Conservation (phyloP, 2,329 filamentous ascomycete species). For the Pseudocercospora crystallina region DNA sequence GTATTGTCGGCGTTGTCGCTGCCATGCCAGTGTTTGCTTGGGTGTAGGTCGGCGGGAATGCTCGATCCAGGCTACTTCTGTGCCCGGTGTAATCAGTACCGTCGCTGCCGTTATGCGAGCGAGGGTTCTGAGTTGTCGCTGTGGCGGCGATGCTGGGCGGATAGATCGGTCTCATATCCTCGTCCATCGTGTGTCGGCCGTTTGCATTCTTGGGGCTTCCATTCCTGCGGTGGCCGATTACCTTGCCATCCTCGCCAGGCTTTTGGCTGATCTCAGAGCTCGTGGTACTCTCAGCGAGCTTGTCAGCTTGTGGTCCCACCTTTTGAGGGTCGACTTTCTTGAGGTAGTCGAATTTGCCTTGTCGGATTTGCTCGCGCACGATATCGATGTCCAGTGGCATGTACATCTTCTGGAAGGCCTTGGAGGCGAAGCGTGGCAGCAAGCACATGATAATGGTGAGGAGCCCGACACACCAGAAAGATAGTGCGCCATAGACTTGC, state of each 20-base stretch:
- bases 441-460: conserved; percentile 79
- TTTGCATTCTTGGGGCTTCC: conserved; percentile 6
- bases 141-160: conserved; percentile 82
- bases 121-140: conserved; percentile 72
- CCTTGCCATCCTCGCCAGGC: conserved; percentile 9
- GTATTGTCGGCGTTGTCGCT: conserved; percentile 25
- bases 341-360: conserved; percentile 78
- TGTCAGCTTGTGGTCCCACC: conserved; percentile 44
- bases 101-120: conserved; percentile 88
- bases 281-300: conserved; percentile 53
- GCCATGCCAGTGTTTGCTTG: conserved; percentile 8
- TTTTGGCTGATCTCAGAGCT: conserved; percentile 53
- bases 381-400: conserved; percentile 92
- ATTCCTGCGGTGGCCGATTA: conserved; percentile 46
- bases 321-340: conserved; percentile 52
- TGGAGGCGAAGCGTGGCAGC: conserved; percentile 82
- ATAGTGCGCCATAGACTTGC: conserved; percentile 76
- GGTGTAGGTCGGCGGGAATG: conserved; percentile 38
- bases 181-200: conserved; percentile 61
- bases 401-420: conserved; percentile 89
- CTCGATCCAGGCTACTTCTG: conserved; percentile 36
- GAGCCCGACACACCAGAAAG: conserved; percentile 83
- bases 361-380: conserved; percentile 83
- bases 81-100: conserved; percentile 80
- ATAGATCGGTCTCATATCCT: conserved; percentile 90